phyloP scores from a whole-genome alignment of 768 basidiomycete species.

The Naganishia friedmannii region DNA sequence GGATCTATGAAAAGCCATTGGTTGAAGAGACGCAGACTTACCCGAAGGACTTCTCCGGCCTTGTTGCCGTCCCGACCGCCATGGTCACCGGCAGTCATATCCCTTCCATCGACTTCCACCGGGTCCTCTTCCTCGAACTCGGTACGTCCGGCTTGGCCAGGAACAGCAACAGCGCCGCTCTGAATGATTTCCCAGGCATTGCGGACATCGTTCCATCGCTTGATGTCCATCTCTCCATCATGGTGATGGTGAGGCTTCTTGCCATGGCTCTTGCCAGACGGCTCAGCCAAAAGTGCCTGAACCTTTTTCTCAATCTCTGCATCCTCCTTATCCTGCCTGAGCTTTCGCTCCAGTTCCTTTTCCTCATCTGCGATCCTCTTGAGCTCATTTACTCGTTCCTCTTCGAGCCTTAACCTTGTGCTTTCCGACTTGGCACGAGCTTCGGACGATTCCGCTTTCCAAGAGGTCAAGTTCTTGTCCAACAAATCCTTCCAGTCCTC shows the following conservation, averaged over 20 bases:
- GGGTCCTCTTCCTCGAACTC: conserved; percentile 23
- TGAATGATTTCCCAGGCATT: conserved; percentile 45
- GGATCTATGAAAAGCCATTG: background rate
- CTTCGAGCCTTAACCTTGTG: conserved; percentile 41
- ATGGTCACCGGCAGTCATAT: conserved; percentile 30
- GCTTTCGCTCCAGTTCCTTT: conserved; percentile 32
- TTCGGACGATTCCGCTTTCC: conserved; percentile 36
- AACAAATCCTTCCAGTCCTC: conserved; percentile 30
- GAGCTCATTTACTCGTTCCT: conserved; percentile 35
- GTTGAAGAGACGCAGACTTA: background rate
- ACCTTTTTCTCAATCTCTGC: conserved; percentile 35
- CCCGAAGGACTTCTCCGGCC: conserved; percentile 21
- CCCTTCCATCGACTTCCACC: conserved; percentile 27
- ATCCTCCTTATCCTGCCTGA: conserved; percentile 32
- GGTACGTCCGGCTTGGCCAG: conserved; percentile 3
- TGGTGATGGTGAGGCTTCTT: conserved; percentile 29
- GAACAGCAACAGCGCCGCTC: conserved; percentile 11
- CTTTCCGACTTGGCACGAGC: conserved; percentile 43
- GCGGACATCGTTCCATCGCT: conserved; percentile 43
- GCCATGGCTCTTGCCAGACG: conserved; percentile 33
- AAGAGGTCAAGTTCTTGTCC: conserved; percentile 28
- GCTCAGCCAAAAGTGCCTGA: conserved; percentile 32
- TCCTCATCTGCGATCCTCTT: conserved; percentile 26
- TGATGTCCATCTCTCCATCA: conserved; percentile 32
- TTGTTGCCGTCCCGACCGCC: conserved; percentile 27